Percentiles rank a stretch among this genome's conserved stretches.
These are phyloP conservation scores for Neopestalotiopsis sp. DNA, from an alignment of 2,329 filamentous ascomycete species.

Conservation along the genomic window DNA sequence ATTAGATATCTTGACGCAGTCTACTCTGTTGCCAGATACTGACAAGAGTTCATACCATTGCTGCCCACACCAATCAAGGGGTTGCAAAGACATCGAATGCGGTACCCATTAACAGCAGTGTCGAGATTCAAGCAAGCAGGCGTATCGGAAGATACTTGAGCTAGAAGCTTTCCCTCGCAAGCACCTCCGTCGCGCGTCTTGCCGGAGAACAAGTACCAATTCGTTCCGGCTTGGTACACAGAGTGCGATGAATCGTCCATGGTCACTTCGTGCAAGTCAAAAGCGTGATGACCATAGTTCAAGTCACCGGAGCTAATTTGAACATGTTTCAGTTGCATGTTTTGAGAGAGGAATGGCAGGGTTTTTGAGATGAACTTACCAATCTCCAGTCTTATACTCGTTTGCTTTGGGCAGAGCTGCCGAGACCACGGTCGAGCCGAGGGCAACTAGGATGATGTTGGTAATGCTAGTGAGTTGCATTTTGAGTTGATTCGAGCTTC, in stretches of 20 bases:
- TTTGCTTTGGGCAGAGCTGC: constrained; percentile 9
- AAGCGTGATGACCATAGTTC: constrained; percentile 3
- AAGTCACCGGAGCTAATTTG: background rate
- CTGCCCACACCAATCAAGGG: background rate
- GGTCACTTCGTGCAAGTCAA: constrained; percentile 4
- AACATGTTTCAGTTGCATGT: background rate
- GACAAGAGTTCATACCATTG: background rate
- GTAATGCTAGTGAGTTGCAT: background rate
- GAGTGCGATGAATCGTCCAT: constrained; percentile 10
- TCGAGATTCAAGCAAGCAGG: background rate
- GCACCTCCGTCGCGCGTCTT: background rate
- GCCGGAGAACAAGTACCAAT: constrained; percentile 1
- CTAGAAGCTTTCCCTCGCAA: background rate
- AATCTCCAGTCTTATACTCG: background rate
- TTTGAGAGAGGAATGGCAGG: too few species aligned
- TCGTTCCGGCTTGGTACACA: background rate
- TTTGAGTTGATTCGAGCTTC: background rate
- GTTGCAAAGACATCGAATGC: background rate
- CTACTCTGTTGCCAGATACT: background rate
- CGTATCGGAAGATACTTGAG: background rate
- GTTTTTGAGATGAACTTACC: background rate
- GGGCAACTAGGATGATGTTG: background rate
- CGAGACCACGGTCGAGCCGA: background rate
- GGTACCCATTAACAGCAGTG: background rate
- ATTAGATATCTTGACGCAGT: too few species aligned